Percentiles rank a stretch among this genome's conserved stretches.
Conservation (phyloP, 106 monocot species). For the Platanthera guangdongensis region DNA sequence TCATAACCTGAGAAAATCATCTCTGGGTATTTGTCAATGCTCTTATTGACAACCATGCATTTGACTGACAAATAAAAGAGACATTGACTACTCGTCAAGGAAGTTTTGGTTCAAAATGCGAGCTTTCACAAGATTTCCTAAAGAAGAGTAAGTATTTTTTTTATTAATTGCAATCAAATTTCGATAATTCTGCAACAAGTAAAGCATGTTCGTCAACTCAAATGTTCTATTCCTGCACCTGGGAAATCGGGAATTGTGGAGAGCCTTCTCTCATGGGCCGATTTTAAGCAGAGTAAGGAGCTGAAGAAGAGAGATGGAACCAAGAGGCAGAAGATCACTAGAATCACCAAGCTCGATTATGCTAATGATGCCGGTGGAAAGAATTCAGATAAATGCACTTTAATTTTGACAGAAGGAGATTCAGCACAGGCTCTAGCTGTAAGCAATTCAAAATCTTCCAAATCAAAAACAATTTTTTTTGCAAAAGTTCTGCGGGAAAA, state of each 20-base stretch:
- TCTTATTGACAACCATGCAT: slow-evolving; percentile 89
- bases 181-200: background rate
- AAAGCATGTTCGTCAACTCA: too few relatives aligned
- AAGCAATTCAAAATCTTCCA: slow-evolving; percentile 9
- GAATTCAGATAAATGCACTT: slow-evolving; percentile 78
- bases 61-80: slow-evolving; percentile 98
- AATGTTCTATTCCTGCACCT: too few relatives aligned
- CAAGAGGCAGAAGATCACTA: slow-evolving; percentile 75
- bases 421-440: slow-evolving; percentile 98
- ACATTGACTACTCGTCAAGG: slow-evolving; percentile 97
- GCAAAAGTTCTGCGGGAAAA: too few relatives aligned
- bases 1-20: slow-evolving; percentile 75
- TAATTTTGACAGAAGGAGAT: slow-evolving; percentile 97
- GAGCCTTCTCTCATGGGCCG: slow-evolving; percentile 83
- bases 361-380: slow-evolving; percentile 92
- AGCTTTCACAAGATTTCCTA: slow-evolving; percentile 75
- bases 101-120: slow-evolving; percentile 93
- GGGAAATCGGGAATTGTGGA: slow-evolving; percentile 72
- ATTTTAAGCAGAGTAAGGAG: slow-evolving; percentile 92
- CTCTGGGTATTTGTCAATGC: slow-evolving; percentile 99
- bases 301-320: slow-evolving; percentile 92
- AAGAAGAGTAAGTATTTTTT: slow-evolving; percentile 57
- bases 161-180: background rate
- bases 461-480: too few relatives aligned
- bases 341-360: slow-evolving; percentile 87